A percentile compares a stretch with the other conserved stretches of the same genome.
These are phyloP conservation scores for Scenedesmus sp. DNA, from an alignment of 163 green algal species.

Conservation along the genomic window DNA sequence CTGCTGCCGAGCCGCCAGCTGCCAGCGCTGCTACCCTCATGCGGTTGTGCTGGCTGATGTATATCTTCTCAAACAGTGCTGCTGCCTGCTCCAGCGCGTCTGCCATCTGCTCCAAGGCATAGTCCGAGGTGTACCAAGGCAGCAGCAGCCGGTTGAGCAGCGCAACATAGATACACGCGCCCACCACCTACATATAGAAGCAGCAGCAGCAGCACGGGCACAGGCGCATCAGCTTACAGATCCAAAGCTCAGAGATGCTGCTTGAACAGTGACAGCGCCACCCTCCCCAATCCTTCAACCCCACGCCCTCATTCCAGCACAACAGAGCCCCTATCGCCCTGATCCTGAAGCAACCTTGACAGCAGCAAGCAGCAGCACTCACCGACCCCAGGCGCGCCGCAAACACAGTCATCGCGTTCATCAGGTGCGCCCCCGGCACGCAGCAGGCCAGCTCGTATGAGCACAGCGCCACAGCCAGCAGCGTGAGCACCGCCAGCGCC, in stretches of 20 bases:
- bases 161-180: slow-evolving; percentile 31
- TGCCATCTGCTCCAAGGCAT: slow-evolving; percentile 38
- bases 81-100: slow-evolving; percentile 22
- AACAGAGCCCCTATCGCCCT: too few species aligned
- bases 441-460: slow-evolving; percentile 21
- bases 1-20: slow-evolving; percentile 9
- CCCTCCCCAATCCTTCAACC: neutral
- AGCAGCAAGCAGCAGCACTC: slow-evolving; percentile 5
- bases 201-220: neutral
- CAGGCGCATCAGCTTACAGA: neutral
- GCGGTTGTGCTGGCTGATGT: slow-evolving; percentile 24
- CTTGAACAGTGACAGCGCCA: neutral
- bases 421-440: neutral
- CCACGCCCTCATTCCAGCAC: too few species aligned
- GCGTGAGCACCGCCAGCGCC: slow-evolving; percentile 14
- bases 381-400: slow-evolving; percentile 27
- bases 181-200: slow-evolving; percentile 13
- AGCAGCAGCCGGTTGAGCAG: slow-evolving; percentile 26
- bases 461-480: slow-evolving; percentile 21
- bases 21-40: slow-evolving; percentile 27
- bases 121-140: slow-evolving; percentile 35
- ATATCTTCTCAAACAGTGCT: slow-evolving; percentile 40
- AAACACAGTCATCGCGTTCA: neutral
- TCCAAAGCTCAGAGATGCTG: neutral
- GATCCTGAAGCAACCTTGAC: neutral